Conservation (phyloP, 208 protist species). For the Wallacemonas sp. region DNA sequence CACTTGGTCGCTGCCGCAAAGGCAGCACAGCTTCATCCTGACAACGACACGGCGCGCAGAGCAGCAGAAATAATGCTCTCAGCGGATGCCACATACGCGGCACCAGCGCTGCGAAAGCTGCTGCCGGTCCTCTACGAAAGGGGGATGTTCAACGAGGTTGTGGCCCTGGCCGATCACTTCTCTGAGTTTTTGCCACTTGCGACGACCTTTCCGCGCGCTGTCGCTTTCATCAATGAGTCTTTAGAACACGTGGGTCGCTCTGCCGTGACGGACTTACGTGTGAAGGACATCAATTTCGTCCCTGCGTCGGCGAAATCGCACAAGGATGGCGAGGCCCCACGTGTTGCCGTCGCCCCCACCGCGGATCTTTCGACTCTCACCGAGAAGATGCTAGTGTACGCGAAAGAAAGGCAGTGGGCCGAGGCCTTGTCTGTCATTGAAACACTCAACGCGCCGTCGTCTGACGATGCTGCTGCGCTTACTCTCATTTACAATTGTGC, state of each 20-base stretch:
- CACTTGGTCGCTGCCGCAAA: constrained; percentile 50
- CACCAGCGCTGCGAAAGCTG: constrained; percentile 45
- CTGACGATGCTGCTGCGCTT: constrained; percentile 40
- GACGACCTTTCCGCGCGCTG: constrained; percentile 40
- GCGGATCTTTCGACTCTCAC: constrained; percentile 46
- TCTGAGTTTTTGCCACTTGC: constrained; percentile 32
- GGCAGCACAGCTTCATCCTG: constrained; percentile 23
- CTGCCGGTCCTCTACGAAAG: constrained; percentile 66
- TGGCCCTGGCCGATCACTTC: constrained; percentile 58
- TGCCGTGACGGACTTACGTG: constrained; percentile 43
- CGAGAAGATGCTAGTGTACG: constrained; percentile 78
- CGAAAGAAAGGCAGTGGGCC: constrained; percentile 78
- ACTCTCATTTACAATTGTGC: constrained; percentile 90
- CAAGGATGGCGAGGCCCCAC: not conserved
- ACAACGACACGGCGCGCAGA: constrained; percentile 34
- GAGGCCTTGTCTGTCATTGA: constrained; percentile 56
- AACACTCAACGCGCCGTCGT: constrained; percentile 17
- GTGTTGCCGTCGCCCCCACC: not conserved
- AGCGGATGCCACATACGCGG: constrained; percentile 20
- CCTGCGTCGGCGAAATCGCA: not conserved
- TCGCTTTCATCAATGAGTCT: constrained; percentile 82
- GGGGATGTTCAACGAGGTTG: constrained; percentile 64
- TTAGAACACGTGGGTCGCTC: constrained; percentile 42
- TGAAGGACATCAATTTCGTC: constrained; percentile 39
- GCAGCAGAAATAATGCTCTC: constrained; percentile 43